A percentile compares a stretch with the other conserved stretches of the same genome.
Evolutionary conservation across 2,329 filamentous ascomycete genomes (phyloP).

Genomic region (Tolypocladium amazonense): DNA sequence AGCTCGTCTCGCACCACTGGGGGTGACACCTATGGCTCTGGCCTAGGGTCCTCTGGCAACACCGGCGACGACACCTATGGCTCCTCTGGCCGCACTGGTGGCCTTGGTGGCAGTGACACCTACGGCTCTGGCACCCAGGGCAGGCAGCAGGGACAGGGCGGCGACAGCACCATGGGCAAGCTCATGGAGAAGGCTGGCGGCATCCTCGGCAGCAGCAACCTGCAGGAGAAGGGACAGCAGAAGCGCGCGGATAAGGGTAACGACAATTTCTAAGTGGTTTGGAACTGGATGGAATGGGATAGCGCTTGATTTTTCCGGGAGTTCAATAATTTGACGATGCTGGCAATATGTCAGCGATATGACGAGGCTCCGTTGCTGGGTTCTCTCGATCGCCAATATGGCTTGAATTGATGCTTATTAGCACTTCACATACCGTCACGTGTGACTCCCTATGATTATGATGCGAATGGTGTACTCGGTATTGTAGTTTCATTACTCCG

Average conservation of each 20-base stretch:
- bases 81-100: slow-evolving; percentile 3
- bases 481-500: not conserved
- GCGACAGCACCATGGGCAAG: slow-evolving; percentile 34
- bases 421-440: not conserved
- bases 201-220: slow-evolving; percentile 33
- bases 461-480: not conserved
- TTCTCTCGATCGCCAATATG: not conserved
- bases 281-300: no score
- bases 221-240: slow-evolving; percentile 36
- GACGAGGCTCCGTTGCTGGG: not conserved
- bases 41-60: not conserved
- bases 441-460: no score
- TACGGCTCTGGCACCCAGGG: slow-evolving; percentile 5
- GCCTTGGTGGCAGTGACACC: not conserved
- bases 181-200: slow-evolving; percentile 47
- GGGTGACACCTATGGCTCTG: no score
- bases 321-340: not conserved
- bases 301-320: not conserved
- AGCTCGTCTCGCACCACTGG: no score
- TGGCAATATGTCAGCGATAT: not conserved
- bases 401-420: not conserved
- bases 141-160: not conserved
- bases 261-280: slow-evolving; percentile 12
- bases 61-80: not conserved
- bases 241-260: slow-evolving; percentile 31